phyloP scores from a whole-genome alignment of 129 eudicot genomes.

The Arctium lappa region DNA sequence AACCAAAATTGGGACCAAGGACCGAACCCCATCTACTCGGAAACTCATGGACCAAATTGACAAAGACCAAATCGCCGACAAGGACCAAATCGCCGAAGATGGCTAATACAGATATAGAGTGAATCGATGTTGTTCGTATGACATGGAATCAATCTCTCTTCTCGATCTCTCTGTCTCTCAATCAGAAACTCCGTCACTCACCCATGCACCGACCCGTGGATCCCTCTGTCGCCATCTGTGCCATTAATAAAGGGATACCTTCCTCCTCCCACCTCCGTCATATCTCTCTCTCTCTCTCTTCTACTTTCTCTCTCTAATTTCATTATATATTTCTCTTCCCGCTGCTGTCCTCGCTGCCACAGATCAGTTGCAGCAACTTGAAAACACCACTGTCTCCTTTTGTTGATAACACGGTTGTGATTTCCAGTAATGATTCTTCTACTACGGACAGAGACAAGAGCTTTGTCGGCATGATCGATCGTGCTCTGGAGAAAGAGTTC shows the following conservation, averaged over 20 bases:
- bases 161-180: too few relatives aligned
- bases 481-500: constrained; percentile 85
- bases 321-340: neutral
- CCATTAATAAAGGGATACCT: constrained; percentile 24
- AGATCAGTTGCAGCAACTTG: constrained; percentile 31
- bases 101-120: too few relatives aligned
- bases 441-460: constrained; percentile 52
- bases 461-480: constrained; percentile 88
- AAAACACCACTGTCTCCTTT: constrained; percentile 3
- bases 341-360: constrained; percentile 8
- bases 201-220: constrained; percentile 30
- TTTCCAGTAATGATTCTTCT: constrained; percentile 21
- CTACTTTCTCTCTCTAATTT: constrained; percentile 16
- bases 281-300: neutral
- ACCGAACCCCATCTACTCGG: too few relatives aligned
- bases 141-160: too few relatives aligned
- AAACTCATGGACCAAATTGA: too few relatives aligned
- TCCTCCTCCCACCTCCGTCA: constrained; percentile 5
- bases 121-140: too few relatives aligned
- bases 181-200: neutral
- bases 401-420: constrained; percentile 20
- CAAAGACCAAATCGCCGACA: too few relatives aligned
- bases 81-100: too few relatives aligned
- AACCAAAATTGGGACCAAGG: too few relatives aligned
- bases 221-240: constrained; percentile 24